These are phyloP conservation scores for Candida oleophila DNA, from an alignment of 805 yeast genomes.

Conservation along the genomic window DNA sequence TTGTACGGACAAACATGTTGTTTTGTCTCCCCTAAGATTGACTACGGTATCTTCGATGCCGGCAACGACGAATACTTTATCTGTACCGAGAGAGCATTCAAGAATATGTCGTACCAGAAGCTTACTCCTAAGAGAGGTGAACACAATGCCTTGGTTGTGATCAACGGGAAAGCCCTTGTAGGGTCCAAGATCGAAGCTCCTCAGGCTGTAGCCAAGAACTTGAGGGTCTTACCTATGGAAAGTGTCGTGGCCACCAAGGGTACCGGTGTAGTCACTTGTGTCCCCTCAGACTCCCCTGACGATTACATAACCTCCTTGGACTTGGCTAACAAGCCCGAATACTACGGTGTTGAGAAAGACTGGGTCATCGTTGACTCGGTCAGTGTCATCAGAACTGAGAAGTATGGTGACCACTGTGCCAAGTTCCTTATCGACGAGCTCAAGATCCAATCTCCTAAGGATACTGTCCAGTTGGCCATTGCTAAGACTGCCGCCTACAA, in stretches of 20 bases:
- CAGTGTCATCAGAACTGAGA: constrained; percentile 75
- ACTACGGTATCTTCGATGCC: constrained; percentile 87
- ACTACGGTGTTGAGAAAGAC: constrained; percentile 76
- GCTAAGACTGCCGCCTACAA: constrained; percentile 96
- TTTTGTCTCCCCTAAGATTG: constrained; percentile 93
- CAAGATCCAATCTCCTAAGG: constrained; percentile 95
- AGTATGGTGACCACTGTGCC: constrained; percentile 88
- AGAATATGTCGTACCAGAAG: constrained; percentile 95
- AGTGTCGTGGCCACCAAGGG: constrained; percentile 93
- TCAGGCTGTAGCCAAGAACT: constrained; percentile 61
- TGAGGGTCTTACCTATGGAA: constrained; percentile 95
- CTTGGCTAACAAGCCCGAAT: constrained; percentile 85
- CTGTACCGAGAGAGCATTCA: constrained; percentile 93
- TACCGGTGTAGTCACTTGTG: constrained; percentile 99
- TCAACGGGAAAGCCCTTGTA: constrained; percentile 72
- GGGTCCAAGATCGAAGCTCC: constrained; percentile 91
- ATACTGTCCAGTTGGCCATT: constrained; percentile 75
- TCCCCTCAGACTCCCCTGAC: constrained; percentile 98
- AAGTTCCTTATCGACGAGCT: constrained; percentile 77
- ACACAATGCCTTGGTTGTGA: constrained; percentile 54
- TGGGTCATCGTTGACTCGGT: constrained; percentile 81
- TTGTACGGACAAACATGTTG: constrained; percentile 99
- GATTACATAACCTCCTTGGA: constrained; percentile 87
- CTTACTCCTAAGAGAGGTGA: constrained; percentile 86
- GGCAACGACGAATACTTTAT: constrained; percentile 74